phyloP scores from a whole-genome alignment of 805 yeast genomes.

The Priceomyces melissophilus region DNA sequence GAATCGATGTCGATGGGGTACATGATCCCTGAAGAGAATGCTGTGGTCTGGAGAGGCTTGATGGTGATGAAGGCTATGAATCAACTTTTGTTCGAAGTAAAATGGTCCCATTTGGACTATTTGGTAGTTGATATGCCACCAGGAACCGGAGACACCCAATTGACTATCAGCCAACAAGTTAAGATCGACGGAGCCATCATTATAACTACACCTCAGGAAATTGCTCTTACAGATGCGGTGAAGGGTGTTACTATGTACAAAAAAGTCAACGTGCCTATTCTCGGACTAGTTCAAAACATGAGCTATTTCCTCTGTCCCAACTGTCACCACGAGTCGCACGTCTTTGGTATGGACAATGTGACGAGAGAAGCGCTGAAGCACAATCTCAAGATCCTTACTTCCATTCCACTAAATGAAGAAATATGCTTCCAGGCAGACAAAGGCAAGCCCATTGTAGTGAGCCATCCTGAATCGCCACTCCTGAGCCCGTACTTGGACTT shows the following conservation, averaged over 20 bases:
- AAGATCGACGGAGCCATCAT: slow-evolving; percentile 75
- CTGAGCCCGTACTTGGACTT: slow-evolving; percentile 46
- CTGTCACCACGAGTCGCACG: slow-evolving; percentile 67
- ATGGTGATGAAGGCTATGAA: slow-evolving; percentile 86
- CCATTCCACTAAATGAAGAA: slow-evolving; percentile 61
- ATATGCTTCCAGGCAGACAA: slow-evolving; percentile 60
- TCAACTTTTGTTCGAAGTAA: slow-evolving; percentile 78
- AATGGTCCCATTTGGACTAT: slow-evolving; percentile 66
- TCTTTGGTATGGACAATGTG: slow-evolving; percentile 68
- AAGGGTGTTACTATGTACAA: slow-evolving; percentile 78
- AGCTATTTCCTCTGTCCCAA: slow-evolving; percentile 72
- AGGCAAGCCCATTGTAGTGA: slow-evolving; percentile 61
- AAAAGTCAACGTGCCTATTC: slow-evolving; percentile 65
- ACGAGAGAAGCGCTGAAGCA: slow-evolving; percentile 47
- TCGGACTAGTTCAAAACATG: slow-evolving; percentile 84
- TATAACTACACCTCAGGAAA: slow-evolving; percentile 84
- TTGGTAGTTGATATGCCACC: slow-evolving; percentile 85
- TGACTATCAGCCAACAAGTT: slow-evolving; percentile 77
- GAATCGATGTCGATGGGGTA: slow-evolving; percentile 91
- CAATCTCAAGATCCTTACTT: slow-evolving; percentile 53
- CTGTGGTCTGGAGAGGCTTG: slow-evolving; percentile 82
- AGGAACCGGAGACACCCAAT: slow-evolving; percentile 86
- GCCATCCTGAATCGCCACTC: slow-evolving; percentile 32
- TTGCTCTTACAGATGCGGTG: slow-evolving; percentile 75
- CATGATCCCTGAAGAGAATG: slow-evolving; percentile 59